A percentile compares a stretch with the other conserved stretches of the same genome.
phyloP scores from a whole-genome alignment of 768 basidiomycete genomes.

The Psilocybe subaeruginosa region DNA sequence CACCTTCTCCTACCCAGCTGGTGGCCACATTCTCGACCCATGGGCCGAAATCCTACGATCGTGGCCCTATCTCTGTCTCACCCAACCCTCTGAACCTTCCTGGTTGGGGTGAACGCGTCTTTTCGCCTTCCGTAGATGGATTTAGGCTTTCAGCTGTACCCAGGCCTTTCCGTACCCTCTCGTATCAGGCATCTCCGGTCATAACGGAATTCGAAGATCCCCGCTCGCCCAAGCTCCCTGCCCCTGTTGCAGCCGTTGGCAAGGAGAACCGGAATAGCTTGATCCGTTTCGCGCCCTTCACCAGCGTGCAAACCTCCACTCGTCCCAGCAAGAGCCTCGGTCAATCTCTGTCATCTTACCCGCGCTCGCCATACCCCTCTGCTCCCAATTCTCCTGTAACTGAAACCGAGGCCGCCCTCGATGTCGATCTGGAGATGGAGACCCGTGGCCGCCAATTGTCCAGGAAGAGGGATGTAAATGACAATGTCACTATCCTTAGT shows the following conservation, averaged over 20 bases:
- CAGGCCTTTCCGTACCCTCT: slow-evolving; percentile 26
- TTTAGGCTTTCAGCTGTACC: slow-evolving; percentile 39
- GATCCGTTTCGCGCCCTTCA: slow-evolving; percentile 28
- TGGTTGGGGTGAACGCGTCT: slow-evolving; percentile 53
- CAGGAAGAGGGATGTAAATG: slow-evolving; percentile 12
- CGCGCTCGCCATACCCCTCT: slow-evolving; percentile 46
- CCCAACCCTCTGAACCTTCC: slow-evolving; percentile 60
- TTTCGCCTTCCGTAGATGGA: slow-evolving; percentile 35
- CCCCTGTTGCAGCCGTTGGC: slow-evolving; percentile 11
- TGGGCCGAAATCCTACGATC: slow-evolving; percentile 64
- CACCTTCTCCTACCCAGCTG: slow-evolving; percentile 56
- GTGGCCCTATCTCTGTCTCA: slow-evolving; percentile 60
- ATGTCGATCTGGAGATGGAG: slow-evolving; percentile 19
- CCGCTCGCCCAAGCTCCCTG: slow-evolving; percentile 38
- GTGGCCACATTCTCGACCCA: slow-evolving; percentile 59
- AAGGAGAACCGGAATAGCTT: slow-evolving; percentile 20
- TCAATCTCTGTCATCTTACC: slow-evolving; percentile 35
- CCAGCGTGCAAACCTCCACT: slow-evolving; percentile 17
- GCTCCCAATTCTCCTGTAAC: slow-evolving; percentile 27
- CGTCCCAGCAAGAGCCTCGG: slow-evolving; percentile 25
- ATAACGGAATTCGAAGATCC: slow-evolving; percentile 39
- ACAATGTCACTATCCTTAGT: slow-evolving; percentile 12
- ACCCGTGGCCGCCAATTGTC: slow-evolving; percentile 21
- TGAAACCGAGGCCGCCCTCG: slow-evolving; percentile 7
- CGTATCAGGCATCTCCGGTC: slow-evolving; percentile 27